Evolutionary conservation across 768 basidiomycete species (phyloP), one percentile per base, ranked within the genome.

Genomic region (Suillus occidentalis): DNA sequence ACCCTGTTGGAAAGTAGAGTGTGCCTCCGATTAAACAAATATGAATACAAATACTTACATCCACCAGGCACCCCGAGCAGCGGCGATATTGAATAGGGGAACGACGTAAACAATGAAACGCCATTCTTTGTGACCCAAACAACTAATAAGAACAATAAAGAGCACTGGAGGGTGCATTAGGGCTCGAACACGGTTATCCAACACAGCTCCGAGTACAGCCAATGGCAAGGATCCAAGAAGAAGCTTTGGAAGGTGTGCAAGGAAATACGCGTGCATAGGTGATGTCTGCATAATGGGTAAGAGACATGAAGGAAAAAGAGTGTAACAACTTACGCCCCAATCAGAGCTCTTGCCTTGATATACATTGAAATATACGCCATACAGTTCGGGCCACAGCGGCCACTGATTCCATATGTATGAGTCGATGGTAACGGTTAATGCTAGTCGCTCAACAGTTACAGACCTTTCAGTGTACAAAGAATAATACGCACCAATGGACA

Each of bases 51-150:
- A 18, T 8, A 76, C 90, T 67, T 76, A 96, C 92, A 95, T 73
- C 74, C 82, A 84, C 6, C 79, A 73, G 2, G 87, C 80, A 3
- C 87, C 89, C 18, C 87, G 75, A 0, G 95, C 89, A 2, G 92
- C 94, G 2, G 89, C 85, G 4, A 95, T 75, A 69, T 97, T 97
- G 75, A 94, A 80, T 2, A 87, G 72, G 0, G 96, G 95, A 0
- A 98, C 85, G 20, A 88, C 83, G 72, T 99, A 99, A 9, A 94
- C 84, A 63, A 99, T 81, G 76, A 99, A 99, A 8, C 97, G 85
- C 97, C 97, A 99, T 77, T 99, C 97, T 74, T 99, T 99, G 78
- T 99, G 97, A 0, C 86, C 89, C 1, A 98, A 80, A 37, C 73
- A 80, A 72, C 94, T 95, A 74, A 99, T 85, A 3, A 89, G 69